Evolutionary conservation across 2,329 filamentous ascomycete genomes (phyloP).

Genomic region (Alternaria rosae): DNA sequence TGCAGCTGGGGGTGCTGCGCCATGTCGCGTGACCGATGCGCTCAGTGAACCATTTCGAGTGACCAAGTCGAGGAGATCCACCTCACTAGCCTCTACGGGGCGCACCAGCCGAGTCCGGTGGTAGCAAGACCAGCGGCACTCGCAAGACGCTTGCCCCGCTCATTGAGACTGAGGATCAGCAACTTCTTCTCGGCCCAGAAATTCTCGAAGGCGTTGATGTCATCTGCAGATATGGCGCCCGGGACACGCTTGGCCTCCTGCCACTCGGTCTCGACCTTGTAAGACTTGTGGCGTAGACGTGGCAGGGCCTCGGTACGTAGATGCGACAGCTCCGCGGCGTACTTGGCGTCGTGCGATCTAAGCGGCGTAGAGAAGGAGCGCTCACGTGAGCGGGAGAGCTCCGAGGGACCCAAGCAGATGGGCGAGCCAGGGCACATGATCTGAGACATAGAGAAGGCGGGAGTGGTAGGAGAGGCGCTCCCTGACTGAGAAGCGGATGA

Average conservation of each 20-base stretch:
- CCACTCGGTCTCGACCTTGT: slow-evolving; percentile 47
- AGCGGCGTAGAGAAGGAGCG: slow-evolving; percentile 45
- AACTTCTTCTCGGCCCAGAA: slow-evolving; percentile 51
- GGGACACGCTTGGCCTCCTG: slow-evolving; percentile 40
- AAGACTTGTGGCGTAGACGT: slow-evolving; percentile 52
- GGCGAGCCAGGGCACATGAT: slow-evolving; percentile 37
- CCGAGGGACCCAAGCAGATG: slow-evolving; percentile 35
- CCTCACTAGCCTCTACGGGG: slow-evolving; percentile 45
- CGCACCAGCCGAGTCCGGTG: slow-evolving; percentile 47
- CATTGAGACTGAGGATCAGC: slow-evolving; percentile 43
- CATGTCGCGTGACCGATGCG: slow-evolving; percentile 1
- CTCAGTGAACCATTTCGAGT: slow-evolving; percentile 16
- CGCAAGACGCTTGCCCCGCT: slow-evolving; percentile 38
- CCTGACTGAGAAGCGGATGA: slow-evolving; percentile 37
- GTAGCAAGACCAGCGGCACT: slow-evolving; percentile 30
- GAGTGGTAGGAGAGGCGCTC: slow-evolving; percentile 32
- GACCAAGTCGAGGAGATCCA: slow-evolving; percentile 16
- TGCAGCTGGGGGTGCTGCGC: neutral
- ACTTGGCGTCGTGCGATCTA: slow-evolving; percentile 45
- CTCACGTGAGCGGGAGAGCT: slow-evolving; percentile 29
- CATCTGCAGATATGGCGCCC: slow-evolving; percentile 28
- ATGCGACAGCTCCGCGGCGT: slow-evolving; percentile 47
- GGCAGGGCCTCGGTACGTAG: slow-evolving; percentile 52
- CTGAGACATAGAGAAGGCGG: slow-evolving; percentile 30
- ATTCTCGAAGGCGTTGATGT: slow-evolving; percentile 45